These are phyloP conservation scores for Stentor coeruleus DNA, from an alignment of 73 alveolate species.

Conservation along the genomic window DNA sequence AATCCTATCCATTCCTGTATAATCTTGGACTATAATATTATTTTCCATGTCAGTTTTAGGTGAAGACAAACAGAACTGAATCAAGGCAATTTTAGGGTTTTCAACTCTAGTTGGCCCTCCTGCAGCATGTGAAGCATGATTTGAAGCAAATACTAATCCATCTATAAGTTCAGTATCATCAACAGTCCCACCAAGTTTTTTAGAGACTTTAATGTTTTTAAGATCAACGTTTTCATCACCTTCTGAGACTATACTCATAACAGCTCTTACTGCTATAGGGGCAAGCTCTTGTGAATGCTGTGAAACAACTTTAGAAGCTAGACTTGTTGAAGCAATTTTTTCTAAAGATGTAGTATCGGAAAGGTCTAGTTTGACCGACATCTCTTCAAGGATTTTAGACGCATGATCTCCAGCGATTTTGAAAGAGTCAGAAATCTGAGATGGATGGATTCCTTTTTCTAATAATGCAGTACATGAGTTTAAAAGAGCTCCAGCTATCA, in stretches of 20 bases:
- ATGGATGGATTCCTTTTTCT: conserved; percentile 97
- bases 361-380: conserved; percentile 82
- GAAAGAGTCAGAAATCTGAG: conserved; percentile 93
- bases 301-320: conserved; percentile 95
- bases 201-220: conserved; percentile 91
- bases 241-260: conserved; percentile 77
- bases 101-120: conserved; percentile 97
- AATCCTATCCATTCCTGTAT: conserved; percentile 98
- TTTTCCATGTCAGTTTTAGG: conserved; percentile 99
- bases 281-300: conserved; percentile 94
- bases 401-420: conserved; percentile 85
- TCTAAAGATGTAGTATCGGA: conserved; percentile 88
- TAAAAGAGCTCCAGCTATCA: conserved; percentile 98
- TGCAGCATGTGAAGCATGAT: conserved; percentile 90
- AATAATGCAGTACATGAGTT: conserved; percentile 89
- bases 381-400: conserved; percentile 71
- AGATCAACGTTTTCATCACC: conserved; percentile 94
- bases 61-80: conserved; percentile 98
- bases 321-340: conserved; percentile 94
- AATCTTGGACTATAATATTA: conserved; percentile 85
- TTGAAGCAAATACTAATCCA: conserved; percentile 95
- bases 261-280: conserved; percentile 99
- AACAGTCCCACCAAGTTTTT: conserved; percentile 98
- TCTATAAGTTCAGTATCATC: conserved; percentile 98
- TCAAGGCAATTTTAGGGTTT: conserved; percentile 96